Evolutionary conservation across 2,329 filamentous ascomycete genomes (phyloP).

Genomic region (Nemania bipapillata): DNA sequence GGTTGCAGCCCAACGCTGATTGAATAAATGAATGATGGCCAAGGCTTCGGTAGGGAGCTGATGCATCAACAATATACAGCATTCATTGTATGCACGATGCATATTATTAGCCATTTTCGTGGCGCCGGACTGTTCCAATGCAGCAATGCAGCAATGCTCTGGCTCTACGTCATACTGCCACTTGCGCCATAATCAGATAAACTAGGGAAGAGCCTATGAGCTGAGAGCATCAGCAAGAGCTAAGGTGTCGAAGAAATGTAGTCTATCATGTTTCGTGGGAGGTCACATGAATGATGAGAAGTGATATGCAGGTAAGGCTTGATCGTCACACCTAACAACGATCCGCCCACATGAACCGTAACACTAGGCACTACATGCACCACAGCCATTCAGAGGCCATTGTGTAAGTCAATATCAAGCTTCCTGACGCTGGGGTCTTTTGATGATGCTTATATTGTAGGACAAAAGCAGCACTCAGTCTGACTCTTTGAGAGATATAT

Average conservation of each 20-base stretch:
- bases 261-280: conserved; percentile 6
- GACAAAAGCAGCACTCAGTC: conserved; percentile 20
- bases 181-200: conserved; percentile 2
- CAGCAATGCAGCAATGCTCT: background rate
- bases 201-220: conserved; percentile 8
- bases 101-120: conserved; percentile 8
- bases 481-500: background rate
- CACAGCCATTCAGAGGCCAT: conserved; percentile 11
- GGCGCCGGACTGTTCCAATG: conserved; percentile 2
- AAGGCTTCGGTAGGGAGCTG: conserved; percentile 9
- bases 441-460: conserved; percentile 9
- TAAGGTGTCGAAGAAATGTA: conserved; percentile 13
- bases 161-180: conserved; percentile 24
- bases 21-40: conserved; percentile 7
- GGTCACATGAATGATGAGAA: conserved; percentile 31
- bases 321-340: conserved; percentile 11
- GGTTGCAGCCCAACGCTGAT: conserved; percentile 35
- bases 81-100: background rate
- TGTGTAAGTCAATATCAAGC: conserved; percentile 10
- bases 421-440: conserved; percentile 1
- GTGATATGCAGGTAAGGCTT: conserved; percentile 23
- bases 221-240: conserved; percentile 15
- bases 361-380: background rate
- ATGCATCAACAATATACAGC: conserved; percentile 10
- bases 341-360: conserved; percentile 19